Base-by-base conservation (phyloP, 768 basidiomycete genomes). In the Boletus huronensis region DNA sequence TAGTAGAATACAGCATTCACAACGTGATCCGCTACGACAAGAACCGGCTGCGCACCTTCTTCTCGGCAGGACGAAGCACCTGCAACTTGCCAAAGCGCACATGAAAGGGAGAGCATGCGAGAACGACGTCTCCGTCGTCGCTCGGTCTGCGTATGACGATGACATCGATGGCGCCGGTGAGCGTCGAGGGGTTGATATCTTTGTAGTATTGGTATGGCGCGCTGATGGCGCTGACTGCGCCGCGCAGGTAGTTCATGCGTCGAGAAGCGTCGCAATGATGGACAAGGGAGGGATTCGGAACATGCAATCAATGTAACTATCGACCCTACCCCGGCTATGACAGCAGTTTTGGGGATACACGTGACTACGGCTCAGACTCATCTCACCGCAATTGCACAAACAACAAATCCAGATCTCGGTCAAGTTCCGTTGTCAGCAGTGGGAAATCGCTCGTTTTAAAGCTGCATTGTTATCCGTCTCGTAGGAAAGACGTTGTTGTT, bases 121-220 rank as follows among this genome's bases (percentile, higher is more conserved):
- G 82, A 64, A 86, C 87, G 29, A 77, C 77, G 43, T 77, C 80
- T 51, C 86, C 84, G 58, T 79, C 74, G 60, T 79, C 76, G n/a
- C 81, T 74, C 23, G 83, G 84, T 44, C 87, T 82, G 58, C 87
- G 83, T 44, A 99, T 84, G 61, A 98, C 96, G 65, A 99, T 94
- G 72, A 99, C 92, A 79, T 99, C 96, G 80, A 98, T 97, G 41
- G 97, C 97, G 42, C 97, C 96, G 5, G 95, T 97, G 54, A 99
- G 83, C 0, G 97, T 99, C 0, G 96, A 87, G 0, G 97, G 94
- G 64, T 99, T 99, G 58, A 97, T 90, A 53, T 91, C 90, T 71
- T 85, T 89, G 79, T 93, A 93, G 75, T 93, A 93, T 57, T 90
- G 88, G 69, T 91, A 91, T 14, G 90, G 89, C 13, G 88, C 90